Base-by-base conservation (phyloP, 2,329 filamentous ascomycete species). In the Calycina marina region DNA sequence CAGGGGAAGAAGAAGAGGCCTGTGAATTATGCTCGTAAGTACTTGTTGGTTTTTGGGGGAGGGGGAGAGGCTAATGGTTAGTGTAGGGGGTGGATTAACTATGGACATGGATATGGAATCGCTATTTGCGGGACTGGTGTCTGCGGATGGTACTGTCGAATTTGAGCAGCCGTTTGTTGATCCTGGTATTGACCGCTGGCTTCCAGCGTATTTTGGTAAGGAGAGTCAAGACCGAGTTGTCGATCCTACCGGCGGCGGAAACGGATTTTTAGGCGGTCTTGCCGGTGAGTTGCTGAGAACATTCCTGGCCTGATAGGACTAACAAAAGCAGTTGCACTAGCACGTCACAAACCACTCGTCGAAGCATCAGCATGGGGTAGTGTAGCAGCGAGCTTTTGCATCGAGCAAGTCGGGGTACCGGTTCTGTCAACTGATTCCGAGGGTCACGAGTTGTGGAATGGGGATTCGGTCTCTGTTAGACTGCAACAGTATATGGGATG, bases 231-330 rank as follows among this genome's bases (percentile, higher is more conserved):
- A 50, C 1, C 69, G 61, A 36, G 83, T 94, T 1, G 60, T 90
- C n/a, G 90, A 96, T 54, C 86, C 88, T 0, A 96, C 90, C 0
- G 90, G 90, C 6, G 90, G 85, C 13, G 90, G 90, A 1, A 98
- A 98, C 55, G 77, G 80, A 0, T 96, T 94, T 47, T 61, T 94
- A 14, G 67, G 67, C 14, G 67, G 68, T n/a, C 44, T 74, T 28
- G 59, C 63, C 8, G n/a, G 20, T 22, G 20, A 22, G 20, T 22
- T 9, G n/a, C n/a, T n/a, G n/a, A n/a, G n/a, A n/a, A n/a, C n/a
- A n/a, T n/a, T n/a, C n/a, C n/a, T n/a, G n/a, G n/a, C n/a, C n/a
- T n/a, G n/a, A n/a, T n/a, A n/a, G n/a, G n/a, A n/a, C n/a, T n/a
- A n/a, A n/a, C n/a, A n/a, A n/a, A n/a, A n/a, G 8, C 20, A 0